A percentile compares a stretch with the other conserved stretches of the same genome.
Conservation (phyloP, 176 grass and related monocot species). For the Calamus simplicifolius region DNA sequence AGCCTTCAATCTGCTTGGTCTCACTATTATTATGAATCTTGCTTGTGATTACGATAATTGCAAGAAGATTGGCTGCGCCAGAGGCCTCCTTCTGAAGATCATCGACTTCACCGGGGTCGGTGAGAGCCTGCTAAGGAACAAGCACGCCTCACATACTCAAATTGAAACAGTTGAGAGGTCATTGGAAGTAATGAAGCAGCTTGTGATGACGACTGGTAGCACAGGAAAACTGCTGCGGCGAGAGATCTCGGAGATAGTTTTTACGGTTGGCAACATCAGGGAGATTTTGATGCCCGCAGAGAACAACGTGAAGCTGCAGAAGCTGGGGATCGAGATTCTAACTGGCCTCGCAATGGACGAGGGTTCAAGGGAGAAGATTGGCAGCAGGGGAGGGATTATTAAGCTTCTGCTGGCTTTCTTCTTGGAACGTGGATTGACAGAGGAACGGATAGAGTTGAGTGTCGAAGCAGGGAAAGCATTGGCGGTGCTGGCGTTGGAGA, state of each 20-base stretch:
- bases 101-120: conserved; percentile 39
- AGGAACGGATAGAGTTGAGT: background rate
- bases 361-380: conserved; percentile 23
- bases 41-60: conserved; percentile 49
- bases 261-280: conserved; percentile 60
- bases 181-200: conserved; percentile 47
- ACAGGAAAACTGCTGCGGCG: conserved; percentile 35
- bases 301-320: conserved; percentile 35
- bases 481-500: conserved; percentile 21
- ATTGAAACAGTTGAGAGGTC: conserved; percentile 28
- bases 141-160: conserved; percentile 4
- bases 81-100: conserved; percentile 45
- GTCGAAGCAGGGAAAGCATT: conserved; percentile 23
- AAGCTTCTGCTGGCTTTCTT: conserved; percentile 6
- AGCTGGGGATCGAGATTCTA: conserved; percentile 48
- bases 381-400: background rate
- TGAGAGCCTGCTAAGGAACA: conserved; percentile 18
- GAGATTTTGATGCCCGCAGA: conserved; percentile 35
- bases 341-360: conserved; percentile 45
- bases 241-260: conserved; percentile 39
- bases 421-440: background rate
- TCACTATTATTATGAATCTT: conserved; percentile 49
- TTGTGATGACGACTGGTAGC: conserved; percentile 33
- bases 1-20: conserved; percentile 39
- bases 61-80: conserved; percentile 43